phyloP scores from a whole-genome alignment of 2,329 filamentous ascomycete species.

The Thermothelomyces thermophilus region DNA sequence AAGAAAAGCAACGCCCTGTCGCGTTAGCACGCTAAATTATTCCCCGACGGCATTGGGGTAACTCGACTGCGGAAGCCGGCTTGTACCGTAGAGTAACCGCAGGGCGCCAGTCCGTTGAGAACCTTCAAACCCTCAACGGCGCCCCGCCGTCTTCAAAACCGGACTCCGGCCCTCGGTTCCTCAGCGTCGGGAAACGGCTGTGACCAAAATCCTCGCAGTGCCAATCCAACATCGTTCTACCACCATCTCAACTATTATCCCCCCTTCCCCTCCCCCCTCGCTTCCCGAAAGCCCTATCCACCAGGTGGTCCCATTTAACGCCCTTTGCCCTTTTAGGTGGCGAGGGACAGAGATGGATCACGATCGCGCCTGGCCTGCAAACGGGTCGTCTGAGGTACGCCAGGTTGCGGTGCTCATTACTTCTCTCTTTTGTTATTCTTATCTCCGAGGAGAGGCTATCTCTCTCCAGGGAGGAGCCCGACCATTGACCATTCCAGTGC shows the following conservation, averaged over 20 bases:
- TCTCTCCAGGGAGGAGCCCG: no score
- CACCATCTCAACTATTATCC: not conserved
- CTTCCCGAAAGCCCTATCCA: no score
- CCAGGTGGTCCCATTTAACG: no score
- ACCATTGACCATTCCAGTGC: no score
- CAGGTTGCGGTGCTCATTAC: not conserved
- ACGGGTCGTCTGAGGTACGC: conserved; percentile 4
- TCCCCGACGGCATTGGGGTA: no score
- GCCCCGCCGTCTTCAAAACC: not conserved
- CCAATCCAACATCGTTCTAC: not conserved
- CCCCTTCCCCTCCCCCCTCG: no score
- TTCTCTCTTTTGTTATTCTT: no score
- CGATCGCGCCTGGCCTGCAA: not conserved
- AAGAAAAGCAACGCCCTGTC: not conserved
- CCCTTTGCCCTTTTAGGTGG: no score
- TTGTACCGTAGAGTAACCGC: not conserved
- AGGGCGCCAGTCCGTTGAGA: not conserved
- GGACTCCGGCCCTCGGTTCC: conserved; percentile 2
- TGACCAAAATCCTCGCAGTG: not conserved
- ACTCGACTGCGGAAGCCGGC: not conserved
- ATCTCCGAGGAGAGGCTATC: no score
- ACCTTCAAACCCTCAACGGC: not conserved
- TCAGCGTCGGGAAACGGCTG: not conserved
- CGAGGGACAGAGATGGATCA: not conserved
- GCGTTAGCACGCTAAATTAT: not conserved